phyloP scores from a whole-genome alignment of 208 protist genomes.

The Blastocrithidia nonstop region DNA sequence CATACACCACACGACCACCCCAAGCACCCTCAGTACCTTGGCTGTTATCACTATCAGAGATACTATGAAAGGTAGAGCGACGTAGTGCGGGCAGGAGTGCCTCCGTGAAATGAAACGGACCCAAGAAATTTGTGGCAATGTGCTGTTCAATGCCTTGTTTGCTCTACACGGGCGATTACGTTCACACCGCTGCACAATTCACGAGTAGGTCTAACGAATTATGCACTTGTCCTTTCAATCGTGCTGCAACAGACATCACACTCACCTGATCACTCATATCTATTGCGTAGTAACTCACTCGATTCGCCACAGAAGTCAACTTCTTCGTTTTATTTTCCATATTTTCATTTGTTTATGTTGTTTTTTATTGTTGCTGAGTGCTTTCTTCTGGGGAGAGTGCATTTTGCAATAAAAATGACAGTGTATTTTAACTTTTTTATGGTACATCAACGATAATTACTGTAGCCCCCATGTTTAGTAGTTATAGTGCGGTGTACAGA shows the following conservation, averaged over 20 bases:
- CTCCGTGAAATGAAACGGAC: constrained; percentile 61
- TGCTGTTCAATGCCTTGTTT: constrained; percentile 45
- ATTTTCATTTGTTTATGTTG: neutral
- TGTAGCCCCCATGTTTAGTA: constrained; percentile 49
- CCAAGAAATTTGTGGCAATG: constrained; percentile 61
- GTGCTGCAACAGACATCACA: constrained; percentile 32
- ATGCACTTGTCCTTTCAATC: constrained; percentile 34
- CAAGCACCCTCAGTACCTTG: constrained; percentile 17
- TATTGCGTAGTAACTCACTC: constrained; percentile 33
- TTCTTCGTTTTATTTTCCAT: neutral
- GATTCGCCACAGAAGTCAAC: constrained; percentile 11
- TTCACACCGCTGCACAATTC: constrained; percentile 50
- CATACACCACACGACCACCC: constrained; percentile 69
- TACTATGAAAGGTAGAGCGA: too few relatives aligned
- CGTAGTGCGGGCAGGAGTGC: constrained; percentile 29
- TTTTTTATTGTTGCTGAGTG: neutral
- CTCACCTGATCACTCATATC: constrained; percentile 50
- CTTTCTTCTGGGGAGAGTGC: too few relatives aligned
- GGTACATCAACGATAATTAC: constrained; percentile 31
- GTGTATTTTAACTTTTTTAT: constrained; percentile 28
- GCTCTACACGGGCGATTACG: constrained; percentile 18
- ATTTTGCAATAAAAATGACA: constrained; percentile 22
- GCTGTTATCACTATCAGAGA: too few relatives aligned
- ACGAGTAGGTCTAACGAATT: constrained; percentile 46
- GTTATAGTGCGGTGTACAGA: constrained; percentile 39